Base-by-base conservation (phyloP, 768 basidiomycete genomes). In the Mycena pura region DNA sequence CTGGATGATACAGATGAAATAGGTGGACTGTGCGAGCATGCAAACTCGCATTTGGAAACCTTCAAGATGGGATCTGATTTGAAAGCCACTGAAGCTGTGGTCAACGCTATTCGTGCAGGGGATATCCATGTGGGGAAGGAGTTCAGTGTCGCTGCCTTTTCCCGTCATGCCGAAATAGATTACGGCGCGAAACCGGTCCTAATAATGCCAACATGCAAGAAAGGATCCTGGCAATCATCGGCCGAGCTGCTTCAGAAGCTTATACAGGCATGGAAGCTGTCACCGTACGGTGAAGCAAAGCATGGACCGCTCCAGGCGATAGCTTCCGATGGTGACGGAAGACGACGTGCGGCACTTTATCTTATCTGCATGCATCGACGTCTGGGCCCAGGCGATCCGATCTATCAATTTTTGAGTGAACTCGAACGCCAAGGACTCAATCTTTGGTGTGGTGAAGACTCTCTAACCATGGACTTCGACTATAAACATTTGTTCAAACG, bases 11-110 rank as follows among this genome's bases (percentile, higher is more conserved):
- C 64, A 0, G 73, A 73, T 53, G 43, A 62, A 15, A 69, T 71
- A 17, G 72, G 54, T 1, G 73, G 74, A 0, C 56, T 75, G 19
- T 75, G 74, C 47, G 68, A 73, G 55, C 72, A 74, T 51, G 62
- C 65, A 2, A 41, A 22, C 14, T 6, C 44, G 0, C 27, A 51
- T 19, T 46, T 73, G 4, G 32, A 50, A 17, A 67, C 64, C 1
- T n/a, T 67, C 0, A 69, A 69, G 28, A 67, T 72, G 63, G 71
- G 71, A 2, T 47, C 57, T 0, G 43, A 71, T 24, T 36, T 72
- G 6, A 41, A 49, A 0, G 27, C 43, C 8, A 57, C 69, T 8
- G 34, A 54, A 8, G 48, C 47, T 0, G 43, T 68, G 1, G 57
- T 50, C 5, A 28, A 40, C 2, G 73, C 71, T 3, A 60, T 73